Percentiles rank a stretch among this genome's conserved stretches.
Conservation (phyloP, 2,329 filamentous ascomycete genomes). For the Neurospora sp. region DNA sequence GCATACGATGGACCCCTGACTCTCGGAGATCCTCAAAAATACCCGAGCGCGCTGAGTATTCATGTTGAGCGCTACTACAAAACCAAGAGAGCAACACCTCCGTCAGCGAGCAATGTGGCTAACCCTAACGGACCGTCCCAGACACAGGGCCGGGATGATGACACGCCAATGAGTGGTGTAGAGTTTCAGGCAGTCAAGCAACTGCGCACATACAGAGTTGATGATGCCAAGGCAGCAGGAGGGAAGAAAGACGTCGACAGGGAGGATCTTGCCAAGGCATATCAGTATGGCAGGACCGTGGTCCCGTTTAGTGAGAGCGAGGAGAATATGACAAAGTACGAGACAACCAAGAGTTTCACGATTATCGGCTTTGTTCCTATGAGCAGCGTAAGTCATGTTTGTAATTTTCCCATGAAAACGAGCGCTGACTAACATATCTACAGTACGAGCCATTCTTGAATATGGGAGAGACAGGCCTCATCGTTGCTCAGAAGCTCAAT, state of each 20-base stretch:
- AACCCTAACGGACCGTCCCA: slow-evolving; percentile 40
- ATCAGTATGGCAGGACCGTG: slow-evolving; percentile 83
- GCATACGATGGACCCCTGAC: slow-evolving; percentile 72
- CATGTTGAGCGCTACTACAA: slow-evolving; percentile 86
- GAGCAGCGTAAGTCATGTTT: slow-evolving; percentile 25
- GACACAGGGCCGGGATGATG: slow-evolving; percentile 40
- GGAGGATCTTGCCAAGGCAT: slow-evolving; percentile 84
- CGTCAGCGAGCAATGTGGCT: slow-evolving; percentile 70
- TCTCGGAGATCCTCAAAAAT: slow-evolving; percentile 66
- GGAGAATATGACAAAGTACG: slow-evolving; percentile 76
- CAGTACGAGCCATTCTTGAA: slow-evolving; percentile 77
- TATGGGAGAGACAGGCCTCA: slow-evolving; percentile 71
- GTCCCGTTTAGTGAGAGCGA: slow-evolving; percentile 85
- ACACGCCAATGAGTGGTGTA: slow-evolving; percentile 26
- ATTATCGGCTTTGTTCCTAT: slow-evolving; percentile 78
- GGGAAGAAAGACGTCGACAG: slow-evolving; percentile 73
- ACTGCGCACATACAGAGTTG: slow-evolving; percentile 70
- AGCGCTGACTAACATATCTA: slow-evolving; percentile 11
- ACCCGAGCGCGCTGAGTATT: slow-evolving; percentile 67
- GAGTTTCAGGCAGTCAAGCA: slow-evolving; percentile 62
- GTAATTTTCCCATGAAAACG: neutral
- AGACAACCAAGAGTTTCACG: slow-evolving; percentile 64
- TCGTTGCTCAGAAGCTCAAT: slow-evolving; percentile 67
- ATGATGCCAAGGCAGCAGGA: slow-evolving; percentile 62
- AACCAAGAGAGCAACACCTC: slow-evolving; percentile 65